Base-by-base conservation (phyloP, 768 basidiomycete genomes). In the Auriscalpium orientale region DNA sequence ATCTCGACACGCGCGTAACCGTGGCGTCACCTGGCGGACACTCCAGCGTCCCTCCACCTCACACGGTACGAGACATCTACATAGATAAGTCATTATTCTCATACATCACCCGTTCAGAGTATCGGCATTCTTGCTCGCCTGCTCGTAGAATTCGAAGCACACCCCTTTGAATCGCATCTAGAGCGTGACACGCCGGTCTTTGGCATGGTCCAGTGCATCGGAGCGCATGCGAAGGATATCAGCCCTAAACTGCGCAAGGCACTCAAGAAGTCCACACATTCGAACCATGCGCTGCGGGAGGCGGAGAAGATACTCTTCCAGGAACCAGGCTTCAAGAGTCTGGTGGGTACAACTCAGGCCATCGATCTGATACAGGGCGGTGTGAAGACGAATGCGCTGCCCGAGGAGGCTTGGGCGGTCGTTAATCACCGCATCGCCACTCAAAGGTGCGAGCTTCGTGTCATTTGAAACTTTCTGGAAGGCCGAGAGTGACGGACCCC, bases 11-110 rank as follows among this genome's bases (percentile, higher is more conserved):
- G 15, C 72, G 69, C 38, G 73, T 92, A n/a, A 78, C 83, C 55
- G 82, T 94, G 8, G 70, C 77, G 13, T 74, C 85, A 0, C 75
- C 83, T 0, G 92, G 93, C 6, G 93, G 93, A 0, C 94, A 95
- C 68, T 93, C 91, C 0, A 89, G 86, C 62, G 72, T 92, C 15
- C 94, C 94, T 15, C 90, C 89, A 15, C 64, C 71, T 2, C 91
- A 97, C 61, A 95, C 92, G 2, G 87, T 82, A 65, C 61, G 76
- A 60, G 2, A n/a, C 22, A 8, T 20, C 46, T 2, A 2, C 35
- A 7, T 4, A n/a, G 20, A 35, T 13, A 5, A 13, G 20, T 15
- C 34, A 1, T 16, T 18, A 6, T 21, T n/a, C 40, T 8, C 9
- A 34, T 28, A 12, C 9, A 21, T 47, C 28, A 21, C 22, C 40